Base-by-base conservation (phyloP, 1,284 basidiomycete species). In the Ceratobasidium sp. region DNA sequence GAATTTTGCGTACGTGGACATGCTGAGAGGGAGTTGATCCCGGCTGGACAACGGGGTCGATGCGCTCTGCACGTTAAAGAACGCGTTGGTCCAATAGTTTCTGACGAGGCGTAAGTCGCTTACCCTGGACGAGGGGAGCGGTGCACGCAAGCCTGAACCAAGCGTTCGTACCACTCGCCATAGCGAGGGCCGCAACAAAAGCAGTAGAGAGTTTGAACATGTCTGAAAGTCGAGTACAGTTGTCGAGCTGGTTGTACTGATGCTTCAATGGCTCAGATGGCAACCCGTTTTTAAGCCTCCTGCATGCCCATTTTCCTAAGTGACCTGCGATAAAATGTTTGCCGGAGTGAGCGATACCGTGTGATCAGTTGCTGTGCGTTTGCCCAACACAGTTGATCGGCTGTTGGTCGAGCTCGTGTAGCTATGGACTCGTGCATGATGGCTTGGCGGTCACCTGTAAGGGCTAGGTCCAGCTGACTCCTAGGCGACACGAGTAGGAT, bases 111-210 rank as follows among this genome's bases (percentile, higher is more conserved):
- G 30, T 23, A 30, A 41, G 18, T 7, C 3, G 38, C 54, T 27
- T 14, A 75, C 73, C 54, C 84, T 75, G n/a, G 3, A 87, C 85
- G 44, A 87, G 82, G 14, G 86, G 86, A 10, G 76, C 79, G 5
- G 85, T 85, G 78, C 86, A 87, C 20, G 85, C 81, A 71, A 87
- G 84, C 67, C n/a, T n/a, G n/a, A n/a, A n/a, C n/a, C n/a, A n/a
- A n/a, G n/a, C n/a, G n/a, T n/a, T n/a, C n/a, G n/a, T 83, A 41
- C 75, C 68, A 27, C 80, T 62, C 38, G 68, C 78, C 16, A 75
- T 64, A 30, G 79, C 81, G 78, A 77, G 82, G 71, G 78, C 69
- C 75, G 78, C 80, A 68, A 80, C 48, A 52, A 75, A 35, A 2
- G 71, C 60, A 20, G 60, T 41, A n/a, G 73, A 75, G n/a, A 66